Percentiles rank a stretch among this genome's conserved stretches.
Conservation (phyloP, 2,329 filamentous ascomycete species). For the Ceratocystis huliohia region DNA sequence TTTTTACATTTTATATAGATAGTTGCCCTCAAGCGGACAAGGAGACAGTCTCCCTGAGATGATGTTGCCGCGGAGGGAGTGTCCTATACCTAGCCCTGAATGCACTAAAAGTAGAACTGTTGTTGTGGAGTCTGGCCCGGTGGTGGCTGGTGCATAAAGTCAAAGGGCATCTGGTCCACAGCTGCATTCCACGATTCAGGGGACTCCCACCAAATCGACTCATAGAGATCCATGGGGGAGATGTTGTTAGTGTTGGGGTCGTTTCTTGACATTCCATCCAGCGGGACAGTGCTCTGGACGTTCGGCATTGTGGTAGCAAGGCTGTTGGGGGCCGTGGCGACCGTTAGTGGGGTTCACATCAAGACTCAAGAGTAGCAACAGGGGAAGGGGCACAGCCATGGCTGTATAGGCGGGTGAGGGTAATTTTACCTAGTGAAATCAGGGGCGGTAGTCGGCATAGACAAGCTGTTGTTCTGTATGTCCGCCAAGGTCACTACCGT, state of each 20-base stretch:
- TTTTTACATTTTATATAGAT: neutral
- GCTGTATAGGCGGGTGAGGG: neutral
- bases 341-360: slow-evolving; percentile 19
- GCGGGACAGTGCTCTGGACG: slow-evolving; percentile 24
- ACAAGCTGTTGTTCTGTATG: slow-evolving; percentile 44
- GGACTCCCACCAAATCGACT: slow-evolving; percentile 55
- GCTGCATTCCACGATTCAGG: slow-evolving; percentile 47
- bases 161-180: slow-evolving; percentile 46
- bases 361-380: slow-evolving; percentile 2
- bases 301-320: slow-evolving; percentile 18
- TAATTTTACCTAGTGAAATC: slow-evolving; percentile 34
- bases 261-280: slow-evolving; percentile 37
- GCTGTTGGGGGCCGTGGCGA: slow-evolving; percentile 9
- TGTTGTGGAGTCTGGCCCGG: slow-evolving; percentile 46
- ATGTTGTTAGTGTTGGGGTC: slow-evolving; percentile 45
- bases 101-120: slow-evolving; percentile 41
- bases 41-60: neutral
- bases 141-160: slow-evolving; percentile 47
- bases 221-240: slow-evolving; percentile 55
- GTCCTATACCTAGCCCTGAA: too few relatives aligned
- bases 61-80: too few relatives aligned
- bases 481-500: slow-evolving; percentile 53
- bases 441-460: slow-evolving; percentile 26
- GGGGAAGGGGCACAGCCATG: neutral
- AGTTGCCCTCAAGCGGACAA: neutral